Evolutionary conservation across 176 grass and related monocot species (phyloP).

Genomic region (Oryza rufipogon): DNA sequence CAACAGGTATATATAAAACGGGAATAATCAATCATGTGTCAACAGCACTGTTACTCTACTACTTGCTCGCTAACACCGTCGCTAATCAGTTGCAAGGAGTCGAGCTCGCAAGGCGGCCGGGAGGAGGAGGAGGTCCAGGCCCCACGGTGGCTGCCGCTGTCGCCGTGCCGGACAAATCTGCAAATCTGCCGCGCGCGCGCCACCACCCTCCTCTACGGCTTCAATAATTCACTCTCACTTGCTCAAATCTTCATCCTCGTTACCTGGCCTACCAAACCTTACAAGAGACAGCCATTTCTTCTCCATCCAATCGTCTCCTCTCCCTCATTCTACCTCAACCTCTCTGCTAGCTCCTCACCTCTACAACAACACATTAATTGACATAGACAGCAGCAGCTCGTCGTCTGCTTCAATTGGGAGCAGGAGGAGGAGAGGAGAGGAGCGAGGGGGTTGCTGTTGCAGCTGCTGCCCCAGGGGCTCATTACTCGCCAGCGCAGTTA

Average conservation of each 20-base stretch:
- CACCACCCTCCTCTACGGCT: neutral
- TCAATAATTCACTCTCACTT: slow-evolving; percentile 42
- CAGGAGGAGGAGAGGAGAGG: neutral
- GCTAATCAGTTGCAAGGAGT: neutral
- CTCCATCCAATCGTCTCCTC: slow-evolving; percentile 27
- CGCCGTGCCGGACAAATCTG: slow-evolving; percentile 34
- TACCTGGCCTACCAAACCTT: neutral
- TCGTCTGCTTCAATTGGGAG: slow-evolving; percentile 24
- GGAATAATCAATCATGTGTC: neutral
- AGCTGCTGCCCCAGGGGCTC: slow-evolving; percentile 37
- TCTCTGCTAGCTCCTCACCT: neutral
- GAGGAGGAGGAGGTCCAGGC: slow-evolving; percentile 18
- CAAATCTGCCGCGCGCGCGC: neutral
- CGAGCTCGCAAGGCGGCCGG: neutral
- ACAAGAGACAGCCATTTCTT: slow-evolving; percentile 49
- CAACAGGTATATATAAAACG: neutral
- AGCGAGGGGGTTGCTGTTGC: neutral
- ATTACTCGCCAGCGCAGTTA: slow-evolving; percentile 46
- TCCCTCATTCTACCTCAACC: neutral
- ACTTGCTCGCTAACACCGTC: neutral
- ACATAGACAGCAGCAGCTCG: neutral
- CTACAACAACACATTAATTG: slow-evolving; percentile 22
- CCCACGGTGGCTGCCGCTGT: slow-evolving; percentile 20
- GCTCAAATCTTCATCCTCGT: slow-evolving; percentile 28
- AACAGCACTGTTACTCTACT: too few species aligned